Percentiles rank a stretch among this genome's conserved stretches.
Evolutionary conservation across 1,284 basidiomycete genomes (phyloP).

Genomic region (Fomitopsis schrenkii): DNA sequence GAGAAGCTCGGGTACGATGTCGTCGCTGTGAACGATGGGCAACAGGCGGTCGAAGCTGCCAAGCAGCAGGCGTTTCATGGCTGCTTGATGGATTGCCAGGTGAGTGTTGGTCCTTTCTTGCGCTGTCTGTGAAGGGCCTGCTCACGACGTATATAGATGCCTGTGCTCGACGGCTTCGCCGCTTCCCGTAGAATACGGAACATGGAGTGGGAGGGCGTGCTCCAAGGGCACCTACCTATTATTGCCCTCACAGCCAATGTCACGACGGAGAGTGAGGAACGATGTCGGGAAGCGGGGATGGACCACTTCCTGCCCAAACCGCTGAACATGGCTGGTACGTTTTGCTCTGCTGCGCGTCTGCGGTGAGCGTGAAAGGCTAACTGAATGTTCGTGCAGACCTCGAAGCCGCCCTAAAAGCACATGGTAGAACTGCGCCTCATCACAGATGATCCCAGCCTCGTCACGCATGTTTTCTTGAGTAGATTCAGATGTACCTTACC

Average conservation of each 20-base stretch:
- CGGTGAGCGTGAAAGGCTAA: no score
- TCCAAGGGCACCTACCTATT: constrained; percentile 23
- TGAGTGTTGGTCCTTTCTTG: background rate
- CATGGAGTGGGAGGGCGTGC: constrained; percentile 20
- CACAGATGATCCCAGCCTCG: no score
- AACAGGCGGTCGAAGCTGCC: constrained; percentile 22
- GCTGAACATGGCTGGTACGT: constrained; percentile 21
- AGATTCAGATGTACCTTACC: no score
- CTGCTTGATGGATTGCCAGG: constrained; percentile 28
- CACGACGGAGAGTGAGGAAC: constrained; percentile 23
- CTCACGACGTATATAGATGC: constrained; percentile 15
- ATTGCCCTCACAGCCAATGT: constrained; percentile 30
- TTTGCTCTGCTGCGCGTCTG: background rate
- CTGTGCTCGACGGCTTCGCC: constrained; percentile 25
- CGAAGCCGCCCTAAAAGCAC: no score
- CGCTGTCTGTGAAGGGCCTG: background rate
- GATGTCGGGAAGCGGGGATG: constrained; percentile 27
- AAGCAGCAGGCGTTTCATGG: constrained; percentile 16
- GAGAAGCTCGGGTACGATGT: constrained; percentile 28
- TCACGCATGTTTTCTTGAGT: no score
- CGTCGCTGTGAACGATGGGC: constrained; percentile 24
- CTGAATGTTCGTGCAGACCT: no score
- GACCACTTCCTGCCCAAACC: constrained; percentile 29
- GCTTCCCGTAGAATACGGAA: constrained; percentile 23
- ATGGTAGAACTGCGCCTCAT: no score